Conservation (phyloP, 1,284 basidiomycete genomes). For the Fistulina hepatica region DNA sequence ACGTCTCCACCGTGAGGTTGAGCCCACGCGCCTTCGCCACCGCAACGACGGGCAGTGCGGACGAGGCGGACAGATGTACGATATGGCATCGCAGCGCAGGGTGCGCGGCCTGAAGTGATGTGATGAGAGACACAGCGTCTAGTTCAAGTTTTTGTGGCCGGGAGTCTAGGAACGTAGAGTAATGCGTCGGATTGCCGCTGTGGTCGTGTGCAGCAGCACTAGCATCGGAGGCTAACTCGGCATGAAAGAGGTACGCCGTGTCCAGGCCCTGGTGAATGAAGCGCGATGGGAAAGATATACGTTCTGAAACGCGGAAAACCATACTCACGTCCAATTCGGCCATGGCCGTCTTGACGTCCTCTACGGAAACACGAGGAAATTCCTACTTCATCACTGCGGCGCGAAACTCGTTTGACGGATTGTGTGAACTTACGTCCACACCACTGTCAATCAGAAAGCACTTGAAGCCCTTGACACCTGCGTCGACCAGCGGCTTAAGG, state of each 20-base stretch:
- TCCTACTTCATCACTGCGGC: constrained; percentile 57
- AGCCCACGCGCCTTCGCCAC: constrained; percentile 53
- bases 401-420: constrained; percentile 1
- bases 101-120: constrained; percentile 46
- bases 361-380: constrained; percentile 74
- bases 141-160: constrained; percentile 71
- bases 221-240: constrained; percentile 44
- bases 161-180: constrained; percentile 76
- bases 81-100: constrained; percentile 79
- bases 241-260: constrained; percentile 79
- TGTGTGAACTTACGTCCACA: constrained; percentile 54
- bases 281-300: constrained; percentile 2
- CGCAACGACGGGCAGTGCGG: constrained; percentile 66
- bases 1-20: constrained; percentile 83
- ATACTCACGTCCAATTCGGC: constrained; percentile 7
- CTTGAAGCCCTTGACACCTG: constrained; percentile 89
- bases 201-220: constrained; percentile 27
- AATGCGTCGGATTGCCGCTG: constrained; percentile 39
- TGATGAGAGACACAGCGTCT: constrained; percentile 69
- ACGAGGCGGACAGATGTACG: constrained; percentile 82
- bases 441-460: constrained; percentile 92
- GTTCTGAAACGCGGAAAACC: constrained; percentile 4
- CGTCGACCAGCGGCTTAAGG: constrained; percentile 56
- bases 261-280: constrained; percentile 42
- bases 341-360: constrained; percentile 67